phyloP scores from a whole-genome alignment of 345 rosid genomes.

The Dimocarpus longan region DNA sequence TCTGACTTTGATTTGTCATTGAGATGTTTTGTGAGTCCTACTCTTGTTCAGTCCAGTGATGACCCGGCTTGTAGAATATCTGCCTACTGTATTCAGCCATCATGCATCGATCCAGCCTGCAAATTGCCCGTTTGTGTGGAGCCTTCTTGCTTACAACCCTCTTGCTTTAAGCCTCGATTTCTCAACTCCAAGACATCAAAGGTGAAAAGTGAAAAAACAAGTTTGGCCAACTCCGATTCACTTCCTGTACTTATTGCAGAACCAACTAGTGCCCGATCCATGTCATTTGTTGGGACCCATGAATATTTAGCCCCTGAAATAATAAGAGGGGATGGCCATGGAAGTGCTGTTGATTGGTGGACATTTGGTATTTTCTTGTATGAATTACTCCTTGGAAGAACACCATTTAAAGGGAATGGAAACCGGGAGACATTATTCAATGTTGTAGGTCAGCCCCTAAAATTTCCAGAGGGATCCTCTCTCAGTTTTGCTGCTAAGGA shows the following conservation, averaged over 20 bases:
- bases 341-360: constrained; percentile 93
- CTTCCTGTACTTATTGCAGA: constrained; percentile 75
- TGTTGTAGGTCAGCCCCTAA: constrained; percentile 72
- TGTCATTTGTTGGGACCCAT: constrained; percentile 87
- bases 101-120: constrained; percentile 73
- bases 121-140: constrained; percentile 63
- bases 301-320: constrained; percentile 87
- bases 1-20: constrained; percentile 77
- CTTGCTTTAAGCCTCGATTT: constrained; percentile 77
- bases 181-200: constrained; percentile 50
- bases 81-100: constrained; percentile 72
- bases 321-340: constrained; percentile 90
- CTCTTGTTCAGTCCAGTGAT: constrained; percentile 58
- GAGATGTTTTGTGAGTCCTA: constrained; percentile 65
- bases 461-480: constrained; percentile 60
- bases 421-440: constrained; percentile 77
- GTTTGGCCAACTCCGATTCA: constrained; percentile 40
- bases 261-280: constrained; percentile 76
- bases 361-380: constrained; percentile 80
- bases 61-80: constrained; percentile 53
- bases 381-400: constrained; percentile 71
- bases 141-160: constrained; percentile 75
- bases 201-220: constrained; percentile 47
- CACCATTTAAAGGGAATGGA: constrained; percentile 74
- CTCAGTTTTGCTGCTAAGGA: constrained; percentile 72